These are phyloP conservation scores for Citropsis articulata DNA, from an alignment of 345 rosid species.

Conservation along the genomic window DNA sequence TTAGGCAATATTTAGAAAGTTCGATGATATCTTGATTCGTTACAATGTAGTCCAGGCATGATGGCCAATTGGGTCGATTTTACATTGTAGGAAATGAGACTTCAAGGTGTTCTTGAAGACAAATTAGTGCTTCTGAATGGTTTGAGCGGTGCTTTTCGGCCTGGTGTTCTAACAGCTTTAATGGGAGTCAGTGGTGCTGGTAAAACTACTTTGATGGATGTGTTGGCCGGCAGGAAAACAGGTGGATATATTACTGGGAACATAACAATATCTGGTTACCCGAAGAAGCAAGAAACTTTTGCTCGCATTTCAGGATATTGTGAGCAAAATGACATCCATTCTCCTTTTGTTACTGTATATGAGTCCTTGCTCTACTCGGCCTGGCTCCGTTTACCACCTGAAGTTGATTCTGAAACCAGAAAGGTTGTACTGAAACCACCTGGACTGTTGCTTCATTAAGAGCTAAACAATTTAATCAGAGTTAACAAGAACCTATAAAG, in stretches of 20 bases:
- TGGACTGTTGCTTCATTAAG: neutral
- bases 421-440: slow-evolving; percentile 24
- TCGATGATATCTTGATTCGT: neutral
- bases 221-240: slow-evolving; percentile 53
- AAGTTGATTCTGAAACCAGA: slow-evolving; percentile 32
- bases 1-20: neutral
- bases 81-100: slow-evolving; percentile 43
- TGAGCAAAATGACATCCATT: slow-evolving; percentile 59
- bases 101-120: slow-evolving; percentile 36
- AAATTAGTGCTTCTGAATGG: slow-evolving; percentile 43
- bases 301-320: slow-evolving; percentile 51
- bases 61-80: neutral
- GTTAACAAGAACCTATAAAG: neutral
- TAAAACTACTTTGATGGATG: slow-evolving; percentile 57
- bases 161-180: slow-evolving; percentile 53
- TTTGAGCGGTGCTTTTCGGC: slow-evolving; percentile 49
- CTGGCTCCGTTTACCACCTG: slow-evolving; percentile 48
- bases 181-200: slow-evolving; percentile 63
- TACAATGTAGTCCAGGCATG: neutral
- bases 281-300: slow-evolving; percentile 53
- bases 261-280: slow-evolving; percentile 45
- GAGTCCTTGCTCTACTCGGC: slow-evolving; percentile 53
- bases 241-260: slow-evolving; percentile 48
- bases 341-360: slow-evolving; percentile 50
- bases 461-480: neutral